Evolutionary conservation across 164 flowering plant species (phyloP), one percentile per base, ranked within the genome.

Genomic region (Chimonanthus salicifolius): DNA sequence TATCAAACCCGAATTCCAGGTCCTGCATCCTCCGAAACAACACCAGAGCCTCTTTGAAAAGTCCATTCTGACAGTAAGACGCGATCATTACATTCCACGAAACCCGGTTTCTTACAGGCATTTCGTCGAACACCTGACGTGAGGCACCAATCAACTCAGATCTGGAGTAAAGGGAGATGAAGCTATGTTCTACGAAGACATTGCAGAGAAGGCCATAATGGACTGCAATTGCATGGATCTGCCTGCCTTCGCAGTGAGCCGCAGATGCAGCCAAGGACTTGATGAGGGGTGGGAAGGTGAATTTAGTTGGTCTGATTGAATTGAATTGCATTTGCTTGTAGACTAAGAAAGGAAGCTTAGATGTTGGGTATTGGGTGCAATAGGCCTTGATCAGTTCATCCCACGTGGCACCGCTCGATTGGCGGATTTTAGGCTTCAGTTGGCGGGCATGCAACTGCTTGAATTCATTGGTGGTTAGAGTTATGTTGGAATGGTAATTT

Each of bases 241-340:
- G 47, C 11, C 33, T 64, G 47, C 85, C 86, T 15, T 80, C 70
- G 60, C 76, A 10, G 11, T 8, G 9, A 10, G 60, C 75, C 48
- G 71, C 6, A 73, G 83, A 74, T 45, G 75, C 77, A 1, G 83
- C 78, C 0, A 66, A 78, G 0, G 87, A 81, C 63, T 82, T 82
- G 10, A 87, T 73, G 15, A 84, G 86, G 64, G 82, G 86, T 1
- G 91, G 87, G 9, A 79, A 81, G 0, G 87, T 85, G 6, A 86
- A 78, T 43, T 78, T 68, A 47, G 85, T 74, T 4, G 88, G 88
- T 18, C 45, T 50, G 60, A 69, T 33, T 48, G 43, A n/a, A 48
- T 69, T 49, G 44, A 18, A 49, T 49, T 69, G 71, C 71, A 69
- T 69, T 69, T 69, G 71, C 71, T 69, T 69, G 44, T 48, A 69